A percentile compares a stretch with the other conserved stretches of the same genome.
Evolutionary conservation across 768 basidiomycete genomes (phyloP).

Genomic region (Hericium coralloides): DNA sequence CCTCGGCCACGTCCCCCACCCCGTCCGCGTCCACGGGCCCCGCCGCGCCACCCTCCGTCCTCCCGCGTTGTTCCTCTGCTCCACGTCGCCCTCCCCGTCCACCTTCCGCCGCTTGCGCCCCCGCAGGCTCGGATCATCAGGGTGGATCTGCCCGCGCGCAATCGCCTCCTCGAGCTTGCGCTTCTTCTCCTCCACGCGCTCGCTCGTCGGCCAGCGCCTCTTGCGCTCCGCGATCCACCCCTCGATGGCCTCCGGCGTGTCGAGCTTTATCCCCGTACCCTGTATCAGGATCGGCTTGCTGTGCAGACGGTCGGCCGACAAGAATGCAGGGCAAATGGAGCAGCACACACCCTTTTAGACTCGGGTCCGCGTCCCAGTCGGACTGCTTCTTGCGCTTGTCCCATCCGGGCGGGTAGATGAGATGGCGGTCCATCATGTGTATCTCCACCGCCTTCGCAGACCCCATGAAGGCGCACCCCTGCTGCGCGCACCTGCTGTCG

Average conservation of each 20-base stretch:
- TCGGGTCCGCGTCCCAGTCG: conserved; percentile 80
- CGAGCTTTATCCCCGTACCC: conserved; percentile 68
- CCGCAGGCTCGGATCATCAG: conserved; percentile 33
- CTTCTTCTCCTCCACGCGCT: conserved; percentile 72
- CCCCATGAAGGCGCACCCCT: conserved; percentile 59
- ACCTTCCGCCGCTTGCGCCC: conserved; percentile 34
- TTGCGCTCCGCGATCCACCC: conserved; percentile 88
- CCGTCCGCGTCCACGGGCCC: conserved; percentile 4
- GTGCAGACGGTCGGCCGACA: neutral
- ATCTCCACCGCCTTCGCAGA: conserved; percentile 62
- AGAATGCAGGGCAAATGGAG: conserved; percentile 1
- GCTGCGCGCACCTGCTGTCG: conserved; percentile 47
- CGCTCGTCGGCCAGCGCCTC: conserved; percentile 70
- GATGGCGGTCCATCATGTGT: conserved; percentile 88
- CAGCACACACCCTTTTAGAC: conserved; percentile 57
- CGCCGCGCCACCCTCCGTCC: conserved; percentile 4
- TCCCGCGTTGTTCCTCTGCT: conserved; percentile 3
- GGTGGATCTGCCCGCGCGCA: conserved; percentile 65
- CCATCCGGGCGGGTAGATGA: conserved; percentile 74
- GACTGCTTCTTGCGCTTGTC: conserved; percentile 40
- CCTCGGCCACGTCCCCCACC: neutral
- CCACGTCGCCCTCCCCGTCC: conserved; percentile 21
- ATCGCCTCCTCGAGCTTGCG: conserved; percentile 69
- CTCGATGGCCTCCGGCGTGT: conserved; percentile 74
- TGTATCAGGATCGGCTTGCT: conserved; percentile 70